phyloP scores from a whole-genome alignment of 345 rosid species.

The Hirschfeldia incana region DNA sequence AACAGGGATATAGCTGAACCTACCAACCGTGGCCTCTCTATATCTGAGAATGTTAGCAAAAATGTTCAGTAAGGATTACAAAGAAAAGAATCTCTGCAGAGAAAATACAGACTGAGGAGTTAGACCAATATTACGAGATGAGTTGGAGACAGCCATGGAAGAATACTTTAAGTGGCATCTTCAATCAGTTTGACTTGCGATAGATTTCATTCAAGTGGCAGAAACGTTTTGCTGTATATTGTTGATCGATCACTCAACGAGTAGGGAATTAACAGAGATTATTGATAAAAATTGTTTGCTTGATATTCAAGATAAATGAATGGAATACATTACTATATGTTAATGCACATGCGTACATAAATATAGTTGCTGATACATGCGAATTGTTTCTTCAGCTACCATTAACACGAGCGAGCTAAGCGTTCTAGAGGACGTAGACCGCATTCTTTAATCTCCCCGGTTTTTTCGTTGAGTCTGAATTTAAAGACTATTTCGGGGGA shows the following conservation, averaged over 20 bases:
- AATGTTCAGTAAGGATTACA: too few relatives aligned
- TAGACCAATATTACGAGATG: background rate
- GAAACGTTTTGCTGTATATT: background rate
- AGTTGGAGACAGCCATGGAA: background rate
- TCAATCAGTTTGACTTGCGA: background rate
- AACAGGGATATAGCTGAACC: too few relatives aligned
- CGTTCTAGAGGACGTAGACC: background rate
- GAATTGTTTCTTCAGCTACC: background rate
- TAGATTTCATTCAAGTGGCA: background rate
- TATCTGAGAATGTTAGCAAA: too few relatives aligned
- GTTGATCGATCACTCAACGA: background rate
- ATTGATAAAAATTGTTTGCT: background rate
- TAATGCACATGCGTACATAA: too few relatives aligned
- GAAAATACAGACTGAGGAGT: background rate
- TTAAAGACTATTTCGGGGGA: background rate
- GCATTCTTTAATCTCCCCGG: background rate
- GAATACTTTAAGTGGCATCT: background rate
- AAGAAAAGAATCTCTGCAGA: too few relatives aligned
- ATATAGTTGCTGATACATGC: too few relatives aligned
- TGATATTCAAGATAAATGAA: too few relatives aligned
- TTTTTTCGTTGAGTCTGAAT: background rate
- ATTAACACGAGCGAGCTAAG: background rate
- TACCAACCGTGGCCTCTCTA: too few relatives aligned
- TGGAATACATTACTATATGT: too few relatives aligned
- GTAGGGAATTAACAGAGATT: background rate